phyloP scores from a whole-genome alignment of 164 flowering plant species.

The Vitis rupestris region DNA sequence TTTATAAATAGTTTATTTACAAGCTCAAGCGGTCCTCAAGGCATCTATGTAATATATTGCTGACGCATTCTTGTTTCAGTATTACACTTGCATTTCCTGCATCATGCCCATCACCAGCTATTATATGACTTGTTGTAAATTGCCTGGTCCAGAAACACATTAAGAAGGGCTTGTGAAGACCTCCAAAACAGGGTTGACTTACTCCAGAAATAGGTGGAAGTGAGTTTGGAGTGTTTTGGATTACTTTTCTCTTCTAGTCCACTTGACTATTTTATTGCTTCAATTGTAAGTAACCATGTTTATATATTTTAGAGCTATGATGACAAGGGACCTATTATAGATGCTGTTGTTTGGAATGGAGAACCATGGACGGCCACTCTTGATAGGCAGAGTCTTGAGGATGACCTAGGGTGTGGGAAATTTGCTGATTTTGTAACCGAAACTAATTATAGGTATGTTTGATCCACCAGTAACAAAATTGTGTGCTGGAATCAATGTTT shows the following conservation, averaged over 20 bases:
- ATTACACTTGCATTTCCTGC: not conserved
- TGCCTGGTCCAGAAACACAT: constrained; percentile 53
- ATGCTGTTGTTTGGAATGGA: constrained; percentile 99
- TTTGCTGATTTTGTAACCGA: constrained; percentile 77
- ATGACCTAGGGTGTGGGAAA: constrained; percentile 65
- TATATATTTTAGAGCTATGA: constrained; percentile 67
- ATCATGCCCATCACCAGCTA: not conserved
- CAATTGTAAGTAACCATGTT: not conserved
- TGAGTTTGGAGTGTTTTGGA: constrained; percentile 25
- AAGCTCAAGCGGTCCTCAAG: not conserved
- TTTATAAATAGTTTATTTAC: not conserved
- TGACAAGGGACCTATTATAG: constrained; percentile 91
- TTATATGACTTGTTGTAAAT: not conserved
- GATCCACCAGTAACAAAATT: not conserved
- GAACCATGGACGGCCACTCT: constrained; percentile 94
- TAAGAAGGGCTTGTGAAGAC: constrained; percentile 73
- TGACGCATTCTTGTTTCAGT: not conserved
- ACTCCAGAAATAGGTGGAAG: constrained; percentile 78
- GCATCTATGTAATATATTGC: not conserved
- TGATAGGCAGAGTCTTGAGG: constrained; percentile 90
- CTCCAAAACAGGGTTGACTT: constrained; percentile 79
- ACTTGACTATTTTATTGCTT: not conserved
- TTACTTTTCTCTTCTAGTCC: not conserved
- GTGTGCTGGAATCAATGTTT: not conserved
- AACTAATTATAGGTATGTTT: constrained; percentile 75